Conservation (phyloP, 2,329 filamentous ascomycete species). For the Coniella vitis region DNA sequence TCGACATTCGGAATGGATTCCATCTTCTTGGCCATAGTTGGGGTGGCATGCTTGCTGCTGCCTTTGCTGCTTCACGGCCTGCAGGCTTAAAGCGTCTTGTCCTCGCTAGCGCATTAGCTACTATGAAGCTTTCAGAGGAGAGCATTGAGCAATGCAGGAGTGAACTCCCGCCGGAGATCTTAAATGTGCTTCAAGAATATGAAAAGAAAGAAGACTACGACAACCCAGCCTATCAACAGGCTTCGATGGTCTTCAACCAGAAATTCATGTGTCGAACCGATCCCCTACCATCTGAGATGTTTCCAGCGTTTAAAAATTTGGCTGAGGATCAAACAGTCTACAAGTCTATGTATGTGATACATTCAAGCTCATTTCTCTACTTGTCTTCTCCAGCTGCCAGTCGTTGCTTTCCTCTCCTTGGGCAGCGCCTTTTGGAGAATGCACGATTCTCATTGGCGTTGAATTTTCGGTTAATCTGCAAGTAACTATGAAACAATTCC, state of each 20-base stretch:
- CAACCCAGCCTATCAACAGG: background rate
- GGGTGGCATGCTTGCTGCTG: constrained; percentile 5
- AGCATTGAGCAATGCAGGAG: background rate
- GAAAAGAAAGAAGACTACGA: background rate
- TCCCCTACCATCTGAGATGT: background rate
- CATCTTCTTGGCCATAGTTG: constrained; percentile 9
- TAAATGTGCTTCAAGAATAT: background rate
- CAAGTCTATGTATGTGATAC: constrained; percentile 6
- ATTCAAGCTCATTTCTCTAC: too few species aligned
- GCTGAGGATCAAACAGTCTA: background rate
- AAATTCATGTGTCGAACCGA: constrained; percentile 3
- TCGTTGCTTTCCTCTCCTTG: too few species aligned
- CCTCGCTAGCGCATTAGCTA: constrained; percentile 24
- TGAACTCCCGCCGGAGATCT: background rate
- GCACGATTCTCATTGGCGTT: too few species aligned
- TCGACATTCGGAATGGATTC: constrained; percentile 12
- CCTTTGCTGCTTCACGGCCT: background rate
- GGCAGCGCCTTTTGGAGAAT: too few species aligned
- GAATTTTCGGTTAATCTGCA: too few species aligned
- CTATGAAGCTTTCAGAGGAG: constrained; percentile 17
- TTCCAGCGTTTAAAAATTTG: constrained; percentile 1
- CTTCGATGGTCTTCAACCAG: constrained; percentile 5
- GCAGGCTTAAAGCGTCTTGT: constrained; percentile 22
- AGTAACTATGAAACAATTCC: too few species aligned
- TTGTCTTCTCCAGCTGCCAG: too few species aligned